These are phyloP conservation scores for Cladobotryum protrusum DNA, from an alignment of 2,329 filamentous ascomycete genomes.

Conservation along the genomic window DNA sequence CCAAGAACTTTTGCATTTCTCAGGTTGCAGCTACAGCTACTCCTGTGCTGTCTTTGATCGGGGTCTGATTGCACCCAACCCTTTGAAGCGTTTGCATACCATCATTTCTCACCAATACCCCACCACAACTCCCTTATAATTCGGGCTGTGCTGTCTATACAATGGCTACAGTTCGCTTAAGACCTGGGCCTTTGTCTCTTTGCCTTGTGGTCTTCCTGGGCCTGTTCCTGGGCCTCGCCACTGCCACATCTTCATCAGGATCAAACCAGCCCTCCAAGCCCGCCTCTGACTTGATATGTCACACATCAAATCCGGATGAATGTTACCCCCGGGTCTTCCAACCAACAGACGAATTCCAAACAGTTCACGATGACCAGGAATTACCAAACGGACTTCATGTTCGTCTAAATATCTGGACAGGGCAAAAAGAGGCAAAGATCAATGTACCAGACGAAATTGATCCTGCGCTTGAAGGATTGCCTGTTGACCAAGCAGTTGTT, in stretches of 20 bases:
- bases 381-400: conserved; percentile 60
- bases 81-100: too few relatives aligned
- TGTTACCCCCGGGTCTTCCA: conserved; percentile 62
- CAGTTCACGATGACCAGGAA: conserved; percentile 57
- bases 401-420: conserved; percentile 58
- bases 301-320: conserved; percentile 51
- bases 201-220: conserved; percentile 21
- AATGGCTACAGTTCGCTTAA: conserved; percentile 1
- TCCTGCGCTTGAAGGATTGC: conserved; percentile 42
- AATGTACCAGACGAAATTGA: conserved; percentile 51
- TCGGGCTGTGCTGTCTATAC: background rate
- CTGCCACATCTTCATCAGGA: conserved; percentile 20
- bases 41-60: too few relatives aligned
- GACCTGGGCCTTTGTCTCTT: conserved; percentile 10
- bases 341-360: conserved; percentile 59
- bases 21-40: too few relatives aligned
- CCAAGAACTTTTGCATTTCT: too few relatives aligned
- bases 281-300: conserved; percentile 53
- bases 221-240: conserved; percentile 22
- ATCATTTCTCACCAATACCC: too few relatives aligned
- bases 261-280: conserved; percentile 21
- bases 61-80: too few relatives aligned
- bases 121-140: background rate
- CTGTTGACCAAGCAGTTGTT: conserved; percentile 47
- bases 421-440: conserved; percentile 59